These are phyloP conservation scores for Mentha longifolia DNA, from an alignment of 257 asterid genomes.

Conservation along the genomic window DNA sequence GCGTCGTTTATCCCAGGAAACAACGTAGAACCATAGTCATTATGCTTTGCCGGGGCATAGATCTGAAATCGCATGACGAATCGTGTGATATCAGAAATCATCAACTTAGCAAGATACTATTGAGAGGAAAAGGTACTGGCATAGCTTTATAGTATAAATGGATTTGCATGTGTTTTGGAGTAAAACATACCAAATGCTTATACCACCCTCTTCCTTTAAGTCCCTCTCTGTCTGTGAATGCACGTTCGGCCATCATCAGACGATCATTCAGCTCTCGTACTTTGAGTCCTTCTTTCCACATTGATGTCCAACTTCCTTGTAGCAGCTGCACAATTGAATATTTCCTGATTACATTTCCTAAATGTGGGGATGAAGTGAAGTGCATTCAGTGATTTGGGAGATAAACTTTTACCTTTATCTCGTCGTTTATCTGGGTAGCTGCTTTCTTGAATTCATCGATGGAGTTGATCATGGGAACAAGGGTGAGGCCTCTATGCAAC, in stretches of 20 bases:
- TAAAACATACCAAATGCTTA: slow-evolving; percentile 75
- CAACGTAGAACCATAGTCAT: slow-evolving; percentile 69
- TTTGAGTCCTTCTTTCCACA: slow-evolving; percentile 44
- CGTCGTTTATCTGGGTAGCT: slow-evolving; percentile 51
- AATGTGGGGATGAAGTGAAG: neutral
- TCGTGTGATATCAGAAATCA: neutral
- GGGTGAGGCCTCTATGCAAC: slow-evolving; percentile 46
- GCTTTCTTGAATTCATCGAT: slow-evolving; percentile 63
- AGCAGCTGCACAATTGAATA: slow-evolving; percentile 39
- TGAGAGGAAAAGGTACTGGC: no score
- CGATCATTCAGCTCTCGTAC: slow-evolving; percentile 73
- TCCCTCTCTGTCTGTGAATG: slow-evolving; percentile 74
- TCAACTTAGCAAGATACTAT: neutral
- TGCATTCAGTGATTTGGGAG: neutral
- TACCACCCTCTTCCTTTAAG: slow-evolving; percentile 74
- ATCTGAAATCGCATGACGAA: slow-evolving; percentile 52
- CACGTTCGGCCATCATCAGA: slow-evolving; percentile 87
- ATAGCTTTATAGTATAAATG: neutral
- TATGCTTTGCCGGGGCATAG: slow-evolving; percentile 74
- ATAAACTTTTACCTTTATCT: slow-evolving; percentile 55
- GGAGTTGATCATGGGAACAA: slow-evolving; percentile 67
- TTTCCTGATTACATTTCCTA: slow-evolving; percentile 10
- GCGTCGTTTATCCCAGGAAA: slow-evolving; percentile 81
- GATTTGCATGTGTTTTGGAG: neutral
- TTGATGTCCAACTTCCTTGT: slow-evolving; percentile 45